Percentiles rank a stretch among this genome's conserved stretches.
Conservation (phyloP, 805 yeast species). For the Nakazawaea ishiwadae region DNA sequence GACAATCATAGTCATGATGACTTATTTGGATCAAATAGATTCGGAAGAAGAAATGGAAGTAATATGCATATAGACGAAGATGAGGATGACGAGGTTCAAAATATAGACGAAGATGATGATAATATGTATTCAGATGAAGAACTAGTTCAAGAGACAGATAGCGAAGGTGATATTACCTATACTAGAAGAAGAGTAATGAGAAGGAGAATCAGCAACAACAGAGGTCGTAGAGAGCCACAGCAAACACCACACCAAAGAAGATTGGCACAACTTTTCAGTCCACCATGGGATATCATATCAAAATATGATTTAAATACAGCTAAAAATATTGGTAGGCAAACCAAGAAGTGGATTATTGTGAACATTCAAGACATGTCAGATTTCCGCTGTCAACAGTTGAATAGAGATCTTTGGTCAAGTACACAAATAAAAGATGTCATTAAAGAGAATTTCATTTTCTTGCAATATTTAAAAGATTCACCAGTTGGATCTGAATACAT, state of each 20-base stretch:
- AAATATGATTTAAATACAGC: conserved; percentile 71
- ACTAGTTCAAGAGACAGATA: conserved; percentile 17
- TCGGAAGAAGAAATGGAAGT: background rate
- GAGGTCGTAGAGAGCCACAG: background rate
- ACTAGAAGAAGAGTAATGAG: conserved; percentile 17
- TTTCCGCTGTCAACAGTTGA: conserved; percentile 83
- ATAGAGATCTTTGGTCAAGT: conserved; percentile 91
- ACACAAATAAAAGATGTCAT: conserved; percentile 58
- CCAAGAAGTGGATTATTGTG: conserved; percentile 76
- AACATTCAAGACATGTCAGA: conserved; percentile 85
- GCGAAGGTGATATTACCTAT: conserved; percentile 23
- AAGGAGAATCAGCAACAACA: conserved; percentile 20
- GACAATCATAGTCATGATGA: background rate
- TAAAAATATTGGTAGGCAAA: conserved; percentile 55
- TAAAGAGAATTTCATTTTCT: conserved; percentile 65
- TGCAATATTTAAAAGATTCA: conserved; percentile 81
- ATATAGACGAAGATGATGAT: conserved; percentile 30
- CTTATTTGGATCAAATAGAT: conserved; percentile 4
- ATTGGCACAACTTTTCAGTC: conserved; percentile 79
- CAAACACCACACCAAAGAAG: conserved; percentile 51
- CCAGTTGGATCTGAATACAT: conserved; percentile 66
- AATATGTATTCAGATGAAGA: conserved; percentile 34
- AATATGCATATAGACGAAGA: conserved; percentile 21
- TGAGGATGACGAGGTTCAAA: conserved; percentile 30
- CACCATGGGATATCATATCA: conserved; percentile 88